Evolutionary conservation across 305 asterid genomes (phyloP).

Genomic region (Solanum chacoense): DNA sequence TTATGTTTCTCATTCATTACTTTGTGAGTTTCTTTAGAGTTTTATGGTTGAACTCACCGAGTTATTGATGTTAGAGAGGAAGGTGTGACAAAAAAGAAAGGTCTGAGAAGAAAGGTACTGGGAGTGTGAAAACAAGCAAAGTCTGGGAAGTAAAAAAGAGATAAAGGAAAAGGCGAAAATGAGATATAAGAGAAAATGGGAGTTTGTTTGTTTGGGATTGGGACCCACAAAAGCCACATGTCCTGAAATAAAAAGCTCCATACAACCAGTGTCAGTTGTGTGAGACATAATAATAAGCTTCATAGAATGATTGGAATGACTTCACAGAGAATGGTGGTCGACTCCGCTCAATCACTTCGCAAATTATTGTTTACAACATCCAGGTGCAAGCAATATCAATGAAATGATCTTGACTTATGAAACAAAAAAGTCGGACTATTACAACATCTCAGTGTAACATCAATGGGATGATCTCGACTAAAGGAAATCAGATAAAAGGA

Average conservation of each 20-base stretch:
- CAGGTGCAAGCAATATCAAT: neutral
- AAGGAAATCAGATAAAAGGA: neutral
- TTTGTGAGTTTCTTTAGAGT: neutral
- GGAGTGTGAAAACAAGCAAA: neutral
- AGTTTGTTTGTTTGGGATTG: neutral
- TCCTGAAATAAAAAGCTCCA: neutral
- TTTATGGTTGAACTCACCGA: neutral
- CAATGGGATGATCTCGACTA: neutral
- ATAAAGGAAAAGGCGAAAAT: neutral
- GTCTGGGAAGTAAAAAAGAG: neutral
- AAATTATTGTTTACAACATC: neutral
- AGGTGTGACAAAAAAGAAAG: neutral
- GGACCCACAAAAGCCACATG: neutral
- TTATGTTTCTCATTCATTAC: neutral
- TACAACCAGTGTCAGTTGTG: neutral
- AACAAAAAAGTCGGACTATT: neutral
- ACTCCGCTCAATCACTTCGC: neutral
- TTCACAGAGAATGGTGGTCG: neutral
- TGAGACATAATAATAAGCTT: neutral
- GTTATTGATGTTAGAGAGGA: neutral
- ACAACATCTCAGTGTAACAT: neutral
- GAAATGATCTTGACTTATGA: neutral
- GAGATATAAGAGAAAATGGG: neutral
- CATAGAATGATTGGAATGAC: neutral
- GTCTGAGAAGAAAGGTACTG: neutral